phyloP scores from a whole-genome alignment of 1,284 basidiomycete genomes.

The Marasmius sp. region DNA sequence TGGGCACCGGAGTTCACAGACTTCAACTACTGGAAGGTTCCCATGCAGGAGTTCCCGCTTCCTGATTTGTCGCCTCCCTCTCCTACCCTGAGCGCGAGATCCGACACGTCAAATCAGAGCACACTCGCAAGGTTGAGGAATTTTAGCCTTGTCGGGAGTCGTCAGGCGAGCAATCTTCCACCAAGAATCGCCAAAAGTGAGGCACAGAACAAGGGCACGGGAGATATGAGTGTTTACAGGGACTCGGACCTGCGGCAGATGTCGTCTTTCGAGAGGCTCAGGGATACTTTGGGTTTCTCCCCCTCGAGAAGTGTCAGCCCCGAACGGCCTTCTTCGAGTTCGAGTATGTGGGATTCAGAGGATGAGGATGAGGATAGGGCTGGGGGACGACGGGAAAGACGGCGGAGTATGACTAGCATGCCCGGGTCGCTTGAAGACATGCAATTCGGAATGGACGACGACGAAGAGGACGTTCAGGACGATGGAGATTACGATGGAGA shows the following conservation, averaged over 20 bases:
- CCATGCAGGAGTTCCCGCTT: constrained; percentile 76
- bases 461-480: constrained; percentile 41
- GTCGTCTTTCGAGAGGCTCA: constrained; percentile 70
- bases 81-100: constrained; percentile 89
- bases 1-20: constrained; percentile 92
- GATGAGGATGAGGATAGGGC: constrained; percentile 56
- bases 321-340: constrained; percentile 46
- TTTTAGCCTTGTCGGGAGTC: constrained; percentile 68
- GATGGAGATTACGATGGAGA: constrained; percentile 30
- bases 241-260: constrained; percentile 47
- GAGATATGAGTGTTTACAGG: neutral
- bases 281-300: constrained; percentile 55
- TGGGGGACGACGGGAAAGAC: constrained; percentile 40
- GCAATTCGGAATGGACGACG: constrained; percentile 54
- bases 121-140: constrained; percentile 79
- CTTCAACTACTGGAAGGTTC: constrained; percentile 94
- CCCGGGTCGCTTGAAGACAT: constrained; percentile 70
- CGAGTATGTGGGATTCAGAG: constrained; percentile 43
- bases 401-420: constrained; percentile 76
- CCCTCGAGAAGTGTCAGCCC: constrained; percentile 51
- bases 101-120: constrained; percentile 74
- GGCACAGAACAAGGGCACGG: constrained; percentile 1
- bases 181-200: constrained; percentile 24
- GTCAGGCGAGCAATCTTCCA: constrained; percentile 36
- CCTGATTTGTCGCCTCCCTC: constrained; percentile 92